phyloP scores from a whole-genome alignment of 768 basidiomycete species.

The Termitomyces sp. region DNA sequence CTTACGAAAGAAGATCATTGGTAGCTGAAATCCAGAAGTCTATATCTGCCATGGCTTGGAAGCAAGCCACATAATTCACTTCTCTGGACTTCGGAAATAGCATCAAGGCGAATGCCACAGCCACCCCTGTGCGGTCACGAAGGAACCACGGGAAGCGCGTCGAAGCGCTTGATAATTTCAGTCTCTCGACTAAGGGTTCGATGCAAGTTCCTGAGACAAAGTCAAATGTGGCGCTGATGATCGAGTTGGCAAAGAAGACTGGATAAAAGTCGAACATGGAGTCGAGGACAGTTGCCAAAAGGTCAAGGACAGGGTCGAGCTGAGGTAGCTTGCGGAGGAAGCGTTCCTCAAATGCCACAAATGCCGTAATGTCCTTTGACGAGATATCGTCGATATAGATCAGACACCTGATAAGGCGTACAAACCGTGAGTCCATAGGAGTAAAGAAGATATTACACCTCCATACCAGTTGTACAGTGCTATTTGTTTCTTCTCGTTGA shows the following conservation, averaged over 20 bases:
- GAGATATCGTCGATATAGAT: constrained; percentile 18
- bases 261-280: constrained; percentile 15
- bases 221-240: constrained; percentile 15
- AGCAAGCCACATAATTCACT: constrained; percentile 10
- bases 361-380: constrained; percentile 4
- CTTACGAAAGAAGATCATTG: constrained; percentile 21
- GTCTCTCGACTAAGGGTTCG: constrained; percentile 9
- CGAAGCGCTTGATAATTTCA: constrained; percentile 5
- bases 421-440: neutral
- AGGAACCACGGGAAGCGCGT: constrained; percentile 17
- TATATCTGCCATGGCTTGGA: constrained; percentile 19
- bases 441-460: too few species aligned
- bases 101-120: constrained; percentile 12
- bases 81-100: constrained; percentile 13
- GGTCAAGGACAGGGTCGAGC: constrained; percentile 15
- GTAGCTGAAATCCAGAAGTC: constrained; percentile 12
- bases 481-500: constrained; percentile 14
- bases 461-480: constrained; percentile 17
- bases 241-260: constrained; percentile 12
- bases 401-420: constrained; percentile 10
- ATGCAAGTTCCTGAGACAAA: constrained; percentile 15
- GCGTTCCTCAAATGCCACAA: constrained; percentile 13
- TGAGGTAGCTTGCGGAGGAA: constrained; percentile 14
- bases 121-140: constrained; percentile 15
- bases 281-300: constrained; percentile 8